Conservation (phyloP, 768 basidiomycete species). For the Boletus vinaceobasis region DNA sequence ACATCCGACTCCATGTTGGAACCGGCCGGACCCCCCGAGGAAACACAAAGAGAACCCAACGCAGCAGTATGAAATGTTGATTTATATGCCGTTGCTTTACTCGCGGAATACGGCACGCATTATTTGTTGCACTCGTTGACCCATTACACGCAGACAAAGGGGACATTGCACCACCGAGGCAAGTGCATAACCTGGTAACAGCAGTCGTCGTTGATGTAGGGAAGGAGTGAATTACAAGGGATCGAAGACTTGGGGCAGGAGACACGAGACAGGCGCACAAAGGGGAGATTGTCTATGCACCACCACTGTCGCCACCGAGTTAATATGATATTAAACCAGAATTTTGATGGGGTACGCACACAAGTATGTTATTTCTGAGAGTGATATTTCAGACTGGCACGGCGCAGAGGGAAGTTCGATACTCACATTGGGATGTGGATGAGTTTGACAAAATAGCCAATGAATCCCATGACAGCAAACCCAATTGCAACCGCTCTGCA, state of each 20-base stretch:
- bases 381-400: conserved; percentile 10
- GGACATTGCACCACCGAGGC: not conserved
- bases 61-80: conserved; percentile 11
- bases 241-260: conserved; percentile 13
- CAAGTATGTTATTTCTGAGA: conserved; percentile 90
- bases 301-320: conserved; percentile 51
- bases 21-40: not conserved
- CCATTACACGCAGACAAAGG: not conserved
- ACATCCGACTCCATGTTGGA: conserved; percentile 11
- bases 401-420: not conserved
- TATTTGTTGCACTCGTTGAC: not conserved
- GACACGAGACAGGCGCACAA: conserved; percentile 6
- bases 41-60: not conserved
- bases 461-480: conserved; percentile 98
- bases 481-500: conserved; percentile 96
- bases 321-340: conserved; percentile 21
- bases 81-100: not conserved
- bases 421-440: conserved; percentile 98
- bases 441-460: conserved; percentile 97
- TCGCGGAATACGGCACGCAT: conserved; percentile 1
- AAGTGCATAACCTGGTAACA: not conserved
- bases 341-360: conserved; percentile 57
- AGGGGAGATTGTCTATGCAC: conserved; percentile 50
- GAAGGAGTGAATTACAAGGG: conserved; percentile 19
- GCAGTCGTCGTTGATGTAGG: conserved; percentile 9